A percentile compares a stretch with the other conserved stretches of the same genome.
Evolutionary conservation across 2,329 filamentous ascomycete genomes (phyloP).

Genomic region (Xenoacremonium recifei): DNA sequence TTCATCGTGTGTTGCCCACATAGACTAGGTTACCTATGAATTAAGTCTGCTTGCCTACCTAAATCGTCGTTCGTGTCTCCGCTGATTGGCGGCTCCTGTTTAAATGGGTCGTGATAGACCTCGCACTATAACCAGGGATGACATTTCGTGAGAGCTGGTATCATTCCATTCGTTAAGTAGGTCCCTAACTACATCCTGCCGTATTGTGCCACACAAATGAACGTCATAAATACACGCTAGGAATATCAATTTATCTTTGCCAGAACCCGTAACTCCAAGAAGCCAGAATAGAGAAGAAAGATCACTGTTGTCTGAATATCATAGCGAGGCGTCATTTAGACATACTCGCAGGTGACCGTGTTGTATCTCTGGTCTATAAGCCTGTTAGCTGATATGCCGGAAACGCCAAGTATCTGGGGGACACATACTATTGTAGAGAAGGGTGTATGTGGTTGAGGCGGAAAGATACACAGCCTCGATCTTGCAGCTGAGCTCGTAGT

Average conservation of each 20-base stretch:
- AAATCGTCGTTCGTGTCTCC: too few relatives aligned
- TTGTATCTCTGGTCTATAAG: constrained; percentile 36
- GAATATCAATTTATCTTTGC: constrained; percentile 1
- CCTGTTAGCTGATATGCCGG: constrained; percentile 12
- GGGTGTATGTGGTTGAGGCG: constrained; percentile 41
- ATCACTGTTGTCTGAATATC: too few relatives aligned
- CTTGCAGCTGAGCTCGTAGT: constrained; percentile 39
- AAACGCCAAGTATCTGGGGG: too few relatives aligned
- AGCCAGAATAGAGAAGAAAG: too few relatives aligned
- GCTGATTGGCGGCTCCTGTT: too few relatives aligned
- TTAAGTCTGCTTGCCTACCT: too few relatives aligned
- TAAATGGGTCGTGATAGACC: too few relatives aligned
- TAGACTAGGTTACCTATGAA: too few relatives aligned
- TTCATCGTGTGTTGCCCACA: too few relatives aligned
- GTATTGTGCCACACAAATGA: neutral
- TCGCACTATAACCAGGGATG: too few relatives aligned
- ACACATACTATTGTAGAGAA: constrained; percentile 40
- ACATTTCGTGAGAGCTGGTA: too few relatives aligned
- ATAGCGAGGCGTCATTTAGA: constrained; percentile 30
- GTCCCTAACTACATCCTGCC: neutral
- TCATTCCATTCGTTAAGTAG: constrained; percentile 9
- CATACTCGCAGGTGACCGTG: constrained; percentile 42
- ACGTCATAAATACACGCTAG: neutral
- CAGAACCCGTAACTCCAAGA: too few relatives aligned
- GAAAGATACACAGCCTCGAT: constrained; percentile 43